Evolutionary conservation across 805 yeast genomes (phyloP).

Genomic region (Saccharomycopsis sp.): DNA sequence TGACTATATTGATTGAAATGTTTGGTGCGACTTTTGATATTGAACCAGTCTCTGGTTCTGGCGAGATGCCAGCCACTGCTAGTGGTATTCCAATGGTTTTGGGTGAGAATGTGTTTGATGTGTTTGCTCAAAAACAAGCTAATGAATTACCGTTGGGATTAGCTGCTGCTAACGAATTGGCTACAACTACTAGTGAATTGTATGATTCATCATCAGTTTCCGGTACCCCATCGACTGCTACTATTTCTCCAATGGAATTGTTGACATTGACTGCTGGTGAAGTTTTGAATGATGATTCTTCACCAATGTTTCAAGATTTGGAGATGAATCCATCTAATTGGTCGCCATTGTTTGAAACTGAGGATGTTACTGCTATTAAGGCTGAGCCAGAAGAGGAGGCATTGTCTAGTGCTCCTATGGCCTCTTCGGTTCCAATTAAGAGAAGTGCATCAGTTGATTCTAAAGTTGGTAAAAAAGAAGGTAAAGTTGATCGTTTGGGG

Average conservation of each 20-base stretch:
- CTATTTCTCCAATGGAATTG: slow-evolving; percentile 45
- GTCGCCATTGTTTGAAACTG: slow-evolving; percentile 54
- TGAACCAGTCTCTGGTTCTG: slow-evolving; percentile 8
- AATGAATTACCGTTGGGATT: slow-evolving; percentile 26
- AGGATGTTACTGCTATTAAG: slow-evolving; percentile 28
- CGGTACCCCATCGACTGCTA: slow-evolving; percentile 26
- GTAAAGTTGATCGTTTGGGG: slow-evolving; percentile 64
- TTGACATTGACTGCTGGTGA: slow-evolving; percentile 47
- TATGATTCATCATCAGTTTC: slow-evolving; percentile 23
- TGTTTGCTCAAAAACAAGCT: slow-evolving; percentile 12
- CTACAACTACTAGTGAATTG: slow-evolving; percentile 22
- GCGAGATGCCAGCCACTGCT: slow-evolving; percentile 5
- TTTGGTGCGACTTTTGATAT: slow-evolving; percentile 14
- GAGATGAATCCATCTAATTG: slow-evolving; percentile 40
- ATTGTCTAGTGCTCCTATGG: slow-evolving; percentile 18
- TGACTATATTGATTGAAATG: slow-evolving; percentile 3
- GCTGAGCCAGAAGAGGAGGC: slow-evolving; percentile 24
- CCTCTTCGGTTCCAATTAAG: slow-evolving; percentile 15
- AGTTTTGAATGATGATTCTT: slow-evolving; percentile 34
- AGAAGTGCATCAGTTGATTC: slow-evolving; percentile 23
- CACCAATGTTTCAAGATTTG: slow-evolving; percentile 59
- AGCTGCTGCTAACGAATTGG: slow-evolving; percentile 23
- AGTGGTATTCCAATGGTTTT: slow-evolving; percentile 17
- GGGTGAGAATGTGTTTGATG: slow-evolving; percentile 21
- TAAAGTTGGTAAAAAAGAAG: slow-evolving; percentile 10